Evolutionary conservation across 495 filamentous ascomycete genomes (phyloP).

Genomic region (Penicillium angulare): DNA sequence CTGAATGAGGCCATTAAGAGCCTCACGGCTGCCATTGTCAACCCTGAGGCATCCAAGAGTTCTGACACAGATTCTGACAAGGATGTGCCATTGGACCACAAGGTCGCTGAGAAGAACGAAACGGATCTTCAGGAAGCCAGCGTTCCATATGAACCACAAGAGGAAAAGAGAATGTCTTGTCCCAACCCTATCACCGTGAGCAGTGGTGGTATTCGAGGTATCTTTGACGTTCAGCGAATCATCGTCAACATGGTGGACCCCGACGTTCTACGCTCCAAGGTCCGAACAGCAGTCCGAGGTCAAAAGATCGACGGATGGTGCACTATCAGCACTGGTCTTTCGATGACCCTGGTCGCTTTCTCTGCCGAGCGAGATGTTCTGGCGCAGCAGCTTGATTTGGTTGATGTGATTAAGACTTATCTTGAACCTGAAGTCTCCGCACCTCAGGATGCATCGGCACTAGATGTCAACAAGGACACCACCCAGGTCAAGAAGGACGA

Average conservation of each 20-base stretch:
- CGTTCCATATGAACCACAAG: too few species aligned
- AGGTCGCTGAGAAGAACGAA: not conserved
- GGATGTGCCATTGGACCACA: not conserved
- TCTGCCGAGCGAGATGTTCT: slow-evolving; percentile 11
- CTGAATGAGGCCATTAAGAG: not conserved
- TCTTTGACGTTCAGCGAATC: slow-evolving; percentile 20
- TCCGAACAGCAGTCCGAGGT: slow-evolving; percentile 8
- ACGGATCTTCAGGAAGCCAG: not conserved
- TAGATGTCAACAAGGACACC: not conserved
- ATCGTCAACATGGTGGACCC: slow-evolving; percentile 15
- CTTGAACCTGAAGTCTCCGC: not conserved
- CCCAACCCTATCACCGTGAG: slow-evolving; percentile 17
- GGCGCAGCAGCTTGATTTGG: slow-evolving; percentile 9
- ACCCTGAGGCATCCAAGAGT: too few species aligned
- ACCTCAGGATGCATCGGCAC: not conserved
- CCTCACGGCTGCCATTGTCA: not conserved
- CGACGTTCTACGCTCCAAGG: slow-evolving; percentile 8
- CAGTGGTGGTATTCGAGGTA: slow-evolving; percentile 14
- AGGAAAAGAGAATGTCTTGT: not conserved
- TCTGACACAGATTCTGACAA: not conserved
- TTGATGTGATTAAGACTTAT: slow-evolving; percentile 11
- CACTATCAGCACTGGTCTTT: slow-evolving; percentile 18
- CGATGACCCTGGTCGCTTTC: slow-evolving; percentile 11
- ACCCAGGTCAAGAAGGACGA: not conserved
- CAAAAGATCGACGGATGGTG: slow-evolving; percentile 20